Conservation (phyloP, 2,329 filamentous ascomycete species). For the Alternaria gaisen region DNA sequence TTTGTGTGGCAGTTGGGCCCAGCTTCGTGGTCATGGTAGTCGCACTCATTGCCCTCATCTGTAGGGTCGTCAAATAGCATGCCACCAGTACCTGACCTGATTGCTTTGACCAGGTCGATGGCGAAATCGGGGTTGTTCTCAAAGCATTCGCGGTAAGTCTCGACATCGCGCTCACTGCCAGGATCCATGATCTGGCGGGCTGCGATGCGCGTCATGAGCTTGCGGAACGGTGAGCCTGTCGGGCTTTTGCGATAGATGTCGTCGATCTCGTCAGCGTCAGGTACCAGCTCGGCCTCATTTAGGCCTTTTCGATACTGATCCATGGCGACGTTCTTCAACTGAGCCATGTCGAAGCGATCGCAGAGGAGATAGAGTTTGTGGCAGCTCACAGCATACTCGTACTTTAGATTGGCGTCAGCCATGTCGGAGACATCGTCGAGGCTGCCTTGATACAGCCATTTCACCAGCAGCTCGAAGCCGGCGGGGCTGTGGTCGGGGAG, state of each 20-base stretch:
- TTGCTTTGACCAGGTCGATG: constrained; percentile 62
- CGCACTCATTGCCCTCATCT: constrained; percentile 53
- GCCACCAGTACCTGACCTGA: constrained; percentile 59
- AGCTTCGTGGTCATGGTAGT: constrained; percentile 61
- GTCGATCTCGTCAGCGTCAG: constrained; percentile 64
- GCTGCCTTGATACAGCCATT: constrained; percentile 65
- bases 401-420: constrained; percentile 58
- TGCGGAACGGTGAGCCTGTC: constrained; percentile 58
- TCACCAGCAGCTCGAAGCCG: constrained; percentile 64
- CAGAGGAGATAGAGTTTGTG: constrained; percentile 64
- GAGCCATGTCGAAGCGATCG: constrained; percentile 60
- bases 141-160: constrained; percentile 61
- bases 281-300: constrained; percentile 60
- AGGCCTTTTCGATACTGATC: constrained; percentile 63
- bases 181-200: constrained; percentile 67
- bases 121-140: constrained; percentile 61
- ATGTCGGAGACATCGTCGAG: constrained; percentile 60
- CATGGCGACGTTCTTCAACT: constrained; percentile 63
- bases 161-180: constrained; percentile 58
- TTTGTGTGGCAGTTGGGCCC: constrained; percentile 52
- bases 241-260: constrained; percentile 61
- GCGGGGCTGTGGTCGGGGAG: constrained; percentile 60
- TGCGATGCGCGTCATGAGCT: constrained; percentile 62
- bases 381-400: constrained; percentile 63
- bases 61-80: constrained; percentile 64